Base-by-base conservation (phyloP, 441 rosid species). In the Monsonia emarginata region DNA sequence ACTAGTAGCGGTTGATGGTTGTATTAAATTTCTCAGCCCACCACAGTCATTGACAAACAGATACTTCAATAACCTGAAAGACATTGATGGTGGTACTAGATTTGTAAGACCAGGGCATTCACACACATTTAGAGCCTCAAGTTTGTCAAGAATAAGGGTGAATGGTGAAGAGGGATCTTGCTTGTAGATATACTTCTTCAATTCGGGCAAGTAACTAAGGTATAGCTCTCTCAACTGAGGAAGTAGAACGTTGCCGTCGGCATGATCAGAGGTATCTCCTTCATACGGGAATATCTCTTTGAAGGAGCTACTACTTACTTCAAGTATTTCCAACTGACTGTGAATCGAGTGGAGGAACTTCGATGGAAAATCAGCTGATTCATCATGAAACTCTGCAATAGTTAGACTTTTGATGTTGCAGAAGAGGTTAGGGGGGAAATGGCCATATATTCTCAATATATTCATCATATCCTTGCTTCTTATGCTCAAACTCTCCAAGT, bases 1-100 rank as follows among this genome's bases (percentile, higher is more conserved):
- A 31, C 65, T 32, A 69, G 56, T 75, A 16, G 84, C 83, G 0
- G 75, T 65, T 27, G 75, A 65, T 19, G 72, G 28, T 18, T 76
- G 50, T 6, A 78, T 1, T 57, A 75, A 32, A 44, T 61, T 32
- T 21, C 24, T 21, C 26, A 72, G 25, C 10, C 72, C 71, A 16
- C 74, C 22, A 28, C 85, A 81, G 1, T 69, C 16, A 28, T 36
- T 30, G 26, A 81, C 44, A 31, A 61, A 36, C 63, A 83, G 19
- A 14, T 57, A 32, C 50, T 25, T 65, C 7, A 77, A 61, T 38
- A 60, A 65, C 16, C 63, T 27, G 62, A 79, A 74, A 1, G 76
- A 38, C 14, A 65, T 46, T 0, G 64, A 21, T 1, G 2, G 25
- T 28, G 80, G 70, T 19, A 68, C 64, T 16, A 68, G 34, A 30